Percentiles rank a stretch among this genome's conserved stretches.
These are phyloP conservation scores for Phytopythium cucurbitacearum DNA, from an alignment of 352 stramenopile species.

Conservation along the genomic window DNA sequence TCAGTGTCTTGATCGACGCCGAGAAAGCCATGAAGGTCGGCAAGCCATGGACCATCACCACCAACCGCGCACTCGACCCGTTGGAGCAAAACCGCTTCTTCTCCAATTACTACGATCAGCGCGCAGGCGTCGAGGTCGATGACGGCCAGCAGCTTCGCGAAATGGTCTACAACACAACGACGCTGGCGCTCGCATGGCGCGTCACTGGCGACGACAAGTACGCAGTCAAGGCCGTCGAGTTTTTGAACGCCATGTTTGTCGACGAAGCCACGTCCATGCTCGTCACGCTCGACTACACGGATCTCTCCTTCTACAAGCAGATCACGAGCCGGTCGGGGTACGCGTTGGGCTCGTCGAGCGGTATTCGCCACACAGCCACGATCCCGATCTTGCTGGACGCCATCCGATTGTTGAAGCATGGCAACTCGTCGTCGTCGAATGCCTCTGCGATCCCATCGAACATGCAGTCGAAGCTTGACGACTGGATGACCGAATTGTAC, in stretches of 20 bases:
- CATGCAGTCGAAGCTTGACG: conserved; percentile 1
- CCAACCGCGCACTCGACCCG: conserved; percentile 14
- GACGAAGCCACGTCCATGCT: conserved; percentile 23
- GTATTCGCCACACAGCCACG: conserved; percentile 26
- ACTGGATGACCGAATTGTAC: conserved; percentile 2
- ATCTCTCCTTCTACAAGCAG: conserved; percentile 29
- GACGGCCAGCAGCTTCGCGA: conserved; percentile 27
- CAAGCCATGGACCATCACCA: conserved; percentile 21
- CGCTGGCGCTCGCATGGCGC: conserved; percentile 29
- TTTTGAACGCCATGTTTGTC: conserved; percentile 32
- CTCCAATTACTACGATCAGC: conserved; percentile 28
- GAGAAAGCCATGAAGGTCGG: conserved; percentile 16
- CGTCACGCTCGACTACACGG: conserved; percentile 20
- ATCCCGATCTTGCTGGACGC: conserved; percentile 34
- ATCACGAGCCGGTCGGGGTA: conserved; percentile 13
- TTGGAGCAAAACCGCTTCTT: conserved; percentile 17
- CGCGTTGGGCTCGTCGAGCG: conserved; percentile 11
- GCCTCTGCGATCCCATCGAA: background rate
- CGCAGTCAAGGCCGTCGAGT: conserved; percentile 16
- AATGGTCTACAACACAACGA: conserved; percentile 49
- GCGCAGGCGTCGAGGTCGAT: background rate
- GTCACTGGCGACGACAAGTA: conserved; percentile 30
- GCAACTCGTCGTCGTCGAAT: background rate
- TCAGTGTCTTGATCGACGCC: conserved; percentile 21
- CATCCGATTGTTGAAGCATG: conserved; percentile 25